Evolutionary conservation across 805 yeast species (phyloP).

Genomic region (Candida anglica): DNA sequence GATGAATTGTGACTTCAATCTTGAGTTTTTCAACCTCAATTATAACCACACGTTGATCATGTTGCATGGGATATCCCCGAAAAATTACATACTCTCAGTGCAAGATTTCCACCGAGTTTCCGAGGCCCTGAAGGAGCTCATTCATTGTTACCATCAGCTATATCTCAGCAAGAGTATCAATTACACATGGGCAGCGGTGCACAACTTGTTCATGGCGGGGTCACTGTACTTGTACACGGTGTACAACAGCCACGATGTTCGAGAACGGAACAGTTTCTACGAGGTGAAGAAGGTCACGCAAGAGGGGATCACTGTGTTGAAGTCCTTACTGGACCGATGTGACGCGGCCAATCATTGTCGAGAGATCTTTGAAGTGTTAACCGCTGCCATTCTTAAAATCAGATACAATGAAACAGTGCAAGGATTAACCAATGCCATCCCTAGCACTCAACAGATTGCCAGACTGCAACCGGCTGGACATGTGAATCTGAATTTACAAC

Average conservation of each 20-base stretch:
- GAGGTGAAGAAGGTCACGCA: conserved; percentile 46
- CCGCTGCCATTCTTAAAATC: conserved; percentile 66
- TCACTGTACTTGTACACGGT: conserved; percentile 76
- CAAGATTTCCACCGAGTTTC: conserved; percentile 55
- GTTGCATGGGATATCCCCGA: conserved; percentile 76
- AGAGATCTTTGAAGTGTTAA: conserved; percentile 65
- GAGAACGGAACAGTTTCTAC: conserved; percentile 41
- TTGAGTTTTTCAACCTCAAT: conserved; percentile 67
- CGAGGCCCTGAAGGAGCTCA: conserved; percentile 63
- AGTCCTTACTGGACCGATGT: conserved; percentile 62
- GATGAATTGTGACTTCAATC: conserved; percentile 73
- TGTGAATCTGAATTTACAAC: conserved; percentile 33
- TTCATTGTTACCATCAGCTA: conserved; percentile 57
- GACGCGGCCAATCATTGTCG: conserved; percentile 74
- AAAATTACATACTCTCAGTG: conserved; percentile 48
- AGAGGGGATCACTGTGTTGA: conserved; percentile 54
- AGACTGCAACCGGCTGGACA: conserved; percentile 28
- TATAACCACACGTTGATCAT: conserved; percentile 71
- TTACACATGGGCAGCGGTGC: conserved; percentile 92
- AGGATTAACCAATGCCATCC: conserved; percentile 17
- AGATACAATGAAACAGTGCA: conserved; percentile 38
- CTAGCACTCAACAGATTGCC: conserved; percentile 18
- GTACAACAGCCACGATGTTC: conserved; percentile 60
- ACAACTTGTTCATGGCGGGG: conserved; percentile 85
- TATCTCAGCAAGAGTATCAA: conserved; percentile 58